Base-by-base conservation (phyloP, 2,329 filamentous ascomycete species). In the Aspergillus ochraceus region DNA sequence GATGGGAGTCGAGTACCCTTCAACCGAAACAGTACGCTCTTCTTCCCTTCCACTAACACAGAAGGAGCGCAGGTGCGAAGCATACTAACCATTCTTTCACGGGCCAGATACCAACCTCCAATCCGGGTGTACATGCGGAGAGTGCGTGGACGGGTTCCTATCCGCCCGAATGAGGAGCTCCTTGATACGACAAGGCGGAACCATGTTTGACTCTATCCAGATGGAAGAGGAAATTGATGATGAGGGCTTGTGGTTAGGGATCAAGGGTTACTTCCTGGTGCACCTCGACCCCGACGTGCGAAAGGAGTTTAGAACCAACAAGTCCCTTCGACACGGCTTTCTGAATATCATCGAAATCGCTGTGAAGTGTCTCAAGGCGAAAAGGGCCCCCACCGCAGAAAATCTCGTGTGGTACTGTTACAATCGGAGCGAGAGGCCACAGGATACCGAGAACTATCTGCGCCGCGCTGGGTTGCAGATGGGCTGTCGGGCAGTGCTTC, bases 71-170 rank as follows among this genome's bases (percentile, higher is more conserved):
- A 26, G 24, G 39, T 50, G 49, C 8, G 29, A 47, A 42, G 32
- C 10, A 47, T 57, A 59, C 50, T 61, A 19, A 61, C 45, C 52
- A 26, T 49, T 55, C 30, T 32, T 57, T 60, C 3, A 56, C 19
- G 22, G 4, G 22, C 22, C 22, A 22, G 22, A 4, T 22, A 22
- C 22, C 22, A 22, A 22, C 22, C 22, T 77, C 45, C 70, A 66
- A 57, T 74, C 67, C 55, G 74, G 76, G 12, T 79, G 76, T 60
- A 78, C 71, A 32, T 79, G 76, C 61, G 73, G 74, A 29, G 55
- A 72, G 60, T 77, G 75, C 61, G 57, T 73, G 17, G 65, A 61
- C 32, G 76, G 76, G 2, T 76, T 79, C 63, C 54, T 79, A 42
- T 78, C 74, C 51, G 71, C 74, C 17, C 71, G 74, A 49, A 78